These are phyloP conservation scores for Claviceps pazoutovae DNA, from an alignment of 2,329 filamentous ascomycete genomes.

Conservation along the genomic window DNA sequence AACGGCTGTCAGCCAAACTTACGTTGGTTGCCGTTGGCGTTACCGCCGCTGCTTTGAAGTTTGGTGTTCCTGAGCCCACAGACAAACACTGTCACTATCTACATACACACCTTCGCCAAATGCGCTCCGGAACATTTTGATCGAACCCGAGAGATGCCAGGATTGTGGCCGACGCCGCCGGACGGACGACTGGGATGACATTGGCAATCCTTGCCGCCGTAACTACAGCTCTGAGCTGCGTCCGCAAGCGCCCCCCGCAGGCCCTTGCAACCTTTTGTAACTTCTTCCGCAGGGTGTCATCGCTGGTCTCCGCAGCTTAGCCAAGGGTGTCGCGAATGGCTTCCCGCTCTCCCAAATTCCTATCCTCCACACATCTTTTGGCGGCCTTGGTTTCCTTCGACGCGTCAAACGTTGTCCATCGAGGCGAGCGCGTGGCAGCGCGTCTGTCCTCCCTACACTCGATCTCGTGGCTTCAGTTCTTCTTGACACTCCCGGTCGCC, in stretches of 20 bases:
- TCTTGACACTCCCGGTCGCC: background rate
- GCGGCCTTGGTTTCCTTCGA: background rate
- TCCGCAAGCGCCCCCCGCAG: background rate
- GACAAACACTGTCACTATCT: background rate
- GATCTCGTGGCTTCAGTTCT: constrained; percentile 2
- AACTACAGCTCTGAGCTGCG: background rate
- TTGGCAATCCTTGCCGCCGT: background rate
- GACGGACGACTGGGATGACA: background rate
- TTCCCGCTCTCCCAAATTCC: constrained; percentile 3
- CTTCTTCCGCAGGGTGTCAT: background rate
- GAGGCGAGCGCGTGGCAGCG: constrained; percentile 3
- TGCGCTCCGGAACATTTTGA: background rate
- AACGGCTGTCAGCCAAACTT: too few species aligned
- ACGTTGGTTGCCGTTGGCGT: too few species aligned
- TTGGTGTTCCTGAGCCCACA: too few species aligned
- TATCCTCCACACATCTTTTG: background rate
- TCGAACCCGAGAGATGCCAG: background rate
- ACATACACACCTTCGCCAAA: too few species aligned
- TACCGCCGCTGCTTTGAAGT: too few species aligned
- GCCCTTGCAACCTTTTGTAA: background rate
- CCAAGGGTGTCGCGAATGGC: constrained; percentile 6
- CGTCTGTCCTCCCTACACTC: background rate
- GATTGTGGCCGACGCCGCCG: background rate
- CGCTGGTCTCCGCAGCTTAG: background rate
- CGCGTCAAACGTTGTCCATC: background rate